phyloP scores from a whole-genome alignment of 805 yeast species.

The Candida wancherniae region DNA sequence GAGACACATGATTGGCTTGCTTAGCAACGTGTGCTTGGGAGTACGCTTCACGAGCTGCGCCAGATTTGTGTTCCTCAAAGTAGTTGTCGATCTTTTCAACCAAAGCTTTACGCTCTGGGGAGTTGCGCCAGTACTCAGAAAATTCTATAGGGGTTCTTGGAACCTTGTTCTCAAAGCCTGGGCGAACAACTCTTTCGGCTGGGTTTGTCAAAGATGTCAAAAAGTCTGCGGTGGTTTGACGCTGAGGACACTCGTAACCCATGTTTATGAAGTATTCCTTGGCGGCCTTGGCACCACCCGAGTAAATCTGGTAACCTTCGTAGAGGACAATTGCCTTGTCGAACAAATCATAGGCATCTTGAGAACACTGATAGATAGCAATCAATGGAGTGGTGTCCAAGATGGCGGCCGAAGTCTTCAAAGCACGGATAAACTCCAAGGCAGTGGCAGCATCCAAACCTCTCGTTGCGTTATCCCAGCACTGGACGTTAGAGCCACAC shows the following conservation, averaged over 20 bases:
- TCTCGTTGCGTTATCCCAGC: slow-evolving; percentile 69
- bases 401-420: slow-evolving; percentile 52
- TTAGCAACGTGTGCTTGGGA: slow-evolving; percentile 28
- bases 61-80: slow-evolving; percentile 19
- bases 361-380: slow-evolving; percentile 66
- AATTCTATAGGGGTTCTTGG: slow-evolving; percentile 57
- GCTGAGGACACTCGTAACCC: slow-evolving; percentile 59
- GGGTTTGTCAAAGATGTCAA: slow-evolving; percentile 67
- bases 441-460: slow-evolving; percentile 72
- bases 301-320: slow-evolving; percentile 57
- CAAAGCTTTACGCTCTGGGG: slow-evolving; percentile 45
- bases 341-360: slow-evolving; percentile 55
- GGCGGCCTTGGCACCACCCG: slow-evolving; percentile 51
- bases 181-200: slow-evolving; percentile 46
- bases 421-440: slow-evolving; percentile 56
- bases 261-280: slow-evolving; percentile 50
- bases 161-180: slow-evolving; percentile 47
- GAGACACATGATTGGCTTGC: slow-evolving; percentile 36
- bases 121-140: slow-evolving; percentile 54
- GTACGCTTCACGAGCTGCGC: slow-evolving; percentile 10
- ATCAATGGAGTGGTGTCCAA: slow-evolving; percentile 55
- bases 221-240: slow-evolving; percentile 67
- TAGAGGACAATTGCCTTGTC: slow-evolving; percentile 59
- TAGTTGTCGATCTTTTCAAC: slow-evolving; percentile 39
- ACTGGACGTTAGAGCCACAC: slow-evolving; percentile 43